phyloP scores from a whole-genome alignment of 495 filamentous ascomycete species.

The Penicillium soppii region DNA sequence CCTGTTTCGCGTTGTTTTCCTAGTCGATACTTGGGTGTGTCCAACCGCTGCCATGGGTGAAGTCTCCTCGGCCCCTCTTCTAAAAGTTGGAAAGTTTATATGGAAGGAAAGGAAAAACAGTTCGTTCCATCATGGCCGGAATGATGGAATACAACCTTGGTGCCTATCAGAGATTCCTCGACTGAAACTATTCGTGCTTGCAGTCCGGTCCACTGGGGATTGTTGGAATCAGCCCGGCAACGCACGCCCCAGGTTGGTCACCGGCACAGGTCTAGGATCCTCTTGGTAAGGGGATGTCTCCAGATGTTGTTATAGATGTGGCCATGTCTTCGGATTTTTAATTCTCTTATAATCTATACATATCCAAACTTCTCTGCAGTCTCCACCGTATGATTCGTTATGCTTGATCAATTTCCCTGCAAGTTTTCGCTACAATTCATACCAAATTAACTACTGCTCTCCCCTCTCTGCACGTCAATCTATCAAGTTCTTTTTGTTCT shows the following conservation, averaged over 20 bases:
- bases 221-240: constrained; percentile 17
- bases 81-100: not conserved
- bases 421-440: not conserved
- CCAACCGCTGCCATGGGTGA: not conserved
- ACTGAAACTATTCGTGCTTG: constrained; percentile 3
- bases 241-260: constrained; percentile 19
- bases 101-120: not conserved
- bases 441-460: not conserved
- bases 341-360: not conserved
- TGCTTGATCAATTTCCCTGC: not conserved
- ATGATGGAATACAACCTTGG: constrained; percentile 4
- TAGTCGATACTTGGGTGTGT: not conserved
- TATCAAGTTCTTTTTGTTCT: not conserved
- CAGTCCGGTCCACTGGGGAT: constrained; percentile 14
- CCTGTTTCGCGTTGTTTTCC: not conserved
- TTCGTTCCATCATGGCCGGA: not conserved
- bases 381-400: not conserved
- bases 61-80: not conserved
- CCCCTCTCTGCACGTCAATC: not conserved
- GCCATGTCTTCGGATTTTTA: not conserved
- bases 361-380: not conserved
- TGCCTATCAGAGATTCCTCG: not conserved
- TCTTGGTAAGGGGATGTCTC: not conserved
- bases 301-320: constrained; percentile 4
- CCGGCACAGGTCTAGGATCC: constrained; percentile 6